Percentiles rank a stretch among this genome's conserved stretches.
These are phyloP conservation scores for Chlamydomonas asymmetrica DNA, from an alignment of 139 green algal species.

Conservation along the genomic window DNA sequence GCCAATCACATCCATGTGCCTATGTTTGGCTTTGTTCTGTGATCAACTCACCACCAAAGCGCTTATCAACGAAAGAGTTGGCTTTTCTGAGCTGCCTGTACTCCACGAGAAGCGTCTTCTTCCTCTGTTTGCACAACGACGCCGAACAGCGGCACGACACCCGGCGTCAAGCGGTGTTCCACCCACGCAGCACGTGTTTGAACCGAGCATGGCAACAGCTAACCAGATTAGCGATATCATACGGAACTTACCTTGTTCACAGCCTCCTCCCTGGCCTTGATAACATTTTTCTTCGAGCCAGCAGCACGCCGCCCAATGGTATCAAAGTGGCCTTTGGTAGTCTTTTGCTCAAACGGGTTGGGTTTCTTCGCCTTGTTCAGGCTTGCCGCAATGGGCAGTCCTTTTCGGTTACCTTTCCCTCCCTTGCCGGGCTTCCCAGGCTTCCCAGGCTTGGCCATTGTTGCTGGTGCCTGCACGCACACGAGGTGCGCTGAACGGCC, in stretches of 20 bases:
- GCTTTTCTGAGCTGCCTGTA: slow-evolving; percentile 82
- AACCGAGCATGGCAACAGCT: not conserved
- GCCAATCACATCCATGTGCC: too few species aligned
- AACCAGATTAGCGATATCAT: not conserved
- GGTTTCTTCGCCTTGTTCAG: slow-evolving; percentile 31
- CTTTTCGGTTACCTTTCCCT: too few species aligned
- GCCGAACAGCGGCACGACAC: too few species aligned
- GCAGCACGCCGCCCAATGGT: slow-evolving; percentile 38
- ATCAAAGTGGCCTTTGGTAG: slow-evolving; percentile 52
- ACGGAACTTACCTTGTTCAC: slow-evolving; percentile 43
- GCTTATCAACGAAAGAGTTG: slow-evolving; percentile 93
- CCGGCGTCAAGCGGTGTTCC: not conserved
- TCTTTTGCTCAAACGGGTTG: slow-evolving; percentile 61
- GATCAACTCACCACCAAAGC: slow-evolving; percentile 90
- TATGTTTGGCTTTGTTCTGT: too few species aligned
- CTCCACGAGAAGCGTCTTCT: slow-evolving; percentile 92
- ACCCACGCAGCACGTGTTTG: not conserved
- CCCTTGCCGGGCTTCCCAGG: too few species aligned
- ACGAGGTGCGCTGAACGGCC: too few species aligned
- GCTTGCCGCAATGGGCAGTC: too few species aligned
- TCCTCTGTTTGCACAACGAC: slow-evolving; percentile 55
- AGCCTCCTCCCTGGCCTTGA: slow-evolving; percentile 49
- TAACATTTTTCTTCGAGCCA: slow-evolving; percentile 52
- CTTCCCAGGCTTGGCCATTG: too few species aligned
- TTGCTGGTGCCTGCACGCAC: too few species aligned